Percentiles rank a stretch among this genome's conserved stretches.
phyloP scores from a whole-genome alignment of 2,329 filamentous ascomycete genomes.

The Fusarium sp. region DNA sequence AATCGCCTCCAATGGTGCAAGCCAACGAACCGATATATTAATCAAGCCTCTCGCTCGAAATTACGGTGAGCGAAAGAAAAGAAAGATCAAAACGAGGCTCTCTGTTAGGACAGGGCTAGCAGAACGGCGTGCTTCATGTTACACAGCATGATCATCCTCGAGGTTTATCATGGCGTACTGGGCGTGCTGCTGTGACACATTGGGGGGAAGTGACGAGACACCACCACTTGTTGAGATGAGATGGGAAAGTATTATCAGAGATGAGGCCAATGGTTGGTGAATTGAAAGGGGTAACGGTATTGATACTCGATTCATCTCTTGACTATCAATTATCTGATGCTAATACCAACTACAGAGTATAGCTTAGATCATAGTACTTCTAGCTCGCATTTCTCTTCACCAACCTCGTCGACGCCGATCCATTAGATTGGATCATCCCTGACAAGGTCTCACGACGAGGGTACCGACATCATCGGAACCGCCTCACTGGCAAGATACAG shows the following conservation, averaged over 20 bases:
- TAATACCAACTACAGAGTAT: neutral
- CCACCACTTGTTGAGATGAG: conserved; percentile 33
- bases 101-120: conserved; percentile 13
- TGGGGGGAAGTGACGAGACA: conserved; percentile 29
- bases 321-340: neutral
- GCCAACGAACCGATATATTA: conserved; percentile 20
- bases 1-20: conserved; percentile 17
- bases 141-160: conserved; percentile 31
- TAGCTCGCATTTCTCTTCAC: neutral
- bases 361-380: neutral
- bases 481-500: conserved; percentile 42
- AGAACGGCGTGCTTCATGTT: conserved; percentile 14
- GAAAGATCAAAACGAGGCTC: conserved; percentile 4
- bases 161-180: conserved; percentile 27
- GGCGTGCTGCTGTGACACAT: conserved; percentile 27
- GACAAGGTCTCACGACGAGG: conserved; percentile 41
- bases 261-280: neutral
- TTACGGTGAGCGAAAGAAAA: conserved; percentile 32
- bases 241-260: neutral
- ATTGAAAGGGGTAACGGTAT: no score
- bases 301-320: neutral
- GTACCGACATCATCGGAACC: conserved; percentile 45
- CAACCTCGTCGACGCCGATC: conserved; percentile 22
- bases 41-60: conserved; percentile 21
- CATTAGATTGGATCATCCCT: conserved; percentile 40